Evolutionary conservation across 345 rosid genomes (phyloP).

Genomic region (Psidium guajava): DNA sequence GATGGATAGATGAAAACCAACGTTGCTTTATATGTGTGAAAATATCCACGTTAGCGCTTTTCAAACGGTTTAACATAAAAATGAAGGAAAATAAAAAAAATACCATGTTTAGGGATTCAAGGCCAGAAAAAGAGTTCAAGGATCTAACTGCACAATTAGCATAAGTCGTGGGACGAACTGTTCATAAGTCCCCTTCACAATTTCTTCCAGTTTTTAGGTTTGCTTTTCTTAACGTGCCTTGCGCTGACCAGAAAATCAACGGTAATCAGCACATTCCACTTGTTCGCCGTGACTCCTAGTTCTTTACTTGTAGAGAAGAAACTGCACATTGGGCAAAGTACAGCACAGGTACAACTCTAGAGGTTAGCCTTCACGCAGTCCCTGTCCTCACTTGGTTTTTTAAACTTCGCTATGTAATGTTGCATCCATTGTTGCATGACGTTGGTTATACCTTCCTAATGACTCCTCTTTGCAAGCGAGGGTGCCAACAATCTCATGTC

Average conservation of each 20-base stretch:
- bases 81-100: neutral
- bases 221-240: neutral
- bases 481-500: too few species aligned
- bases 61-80: neutral
- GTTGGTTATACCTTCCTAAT: too few species aligned
- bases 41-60: neutral
- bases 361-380: neutral
- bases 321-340: neutral
- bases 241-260: constrained; percentile 28
- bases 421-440: too few species aligned
- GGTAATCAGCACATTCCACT: constrained; percentile 18
- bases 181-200: neutral
- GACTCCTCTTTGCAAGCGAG: too few species aligned
- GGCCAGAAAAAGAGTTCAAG: neutral
- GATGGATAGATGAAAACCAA: neutral
- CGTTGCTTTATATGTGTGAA: neutral
- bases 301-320: neutral
- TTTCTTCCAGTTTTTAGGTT: neutral
- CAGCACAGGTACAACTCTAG: neutral
- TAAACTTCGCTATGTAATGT: too few species aligned
- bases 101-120: neutral
- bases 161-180: neutral
- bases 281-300: neutral
- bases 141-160: neutral
- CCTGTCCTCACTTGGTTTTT: neutral